phyloP scores from a whole-genome alignment of 305 asterid genomes.

The Fraxinus floribunda region DNA sequence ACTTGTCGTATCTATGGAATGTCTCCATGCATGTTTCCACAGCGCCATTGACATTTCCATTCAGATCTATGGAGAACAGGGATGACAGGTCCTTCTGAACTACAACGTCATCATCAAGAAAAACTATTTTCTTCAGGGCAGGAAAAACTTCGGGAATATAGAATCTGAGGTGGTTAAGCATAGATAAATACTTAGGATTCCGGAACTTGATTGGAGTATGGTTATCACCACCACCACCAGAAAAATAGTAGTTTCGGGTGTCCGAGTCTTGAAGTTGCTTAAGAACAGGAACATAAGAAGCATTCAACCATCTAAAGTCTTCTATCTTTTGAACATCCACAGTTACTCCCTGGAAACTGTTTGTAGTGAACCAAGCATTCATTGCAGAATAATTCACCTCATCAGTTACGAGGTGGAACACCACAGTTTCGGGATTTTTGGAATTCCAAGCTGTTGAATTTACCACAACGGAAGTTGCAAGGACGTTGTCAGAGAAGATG shows the following conservation, averaged over 20 bases:
- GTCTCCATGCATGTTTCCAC: background rate
- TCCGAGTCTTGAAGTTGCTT: background rate
- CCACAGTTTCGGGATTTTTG: background rate
- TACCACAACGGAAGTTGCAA: background rate
- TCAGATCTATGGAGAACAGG: background rate
- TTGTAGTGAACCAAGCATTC: constrained; percentile 1
- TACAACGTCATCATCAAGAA: background rate
- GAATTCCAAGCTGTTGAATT: constrained; percentile 1
- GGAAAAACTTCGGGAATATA: background rate
- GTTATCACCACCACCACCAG: background rate
- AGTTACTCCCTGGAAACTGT: background rate
- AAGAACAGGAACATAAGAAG: background rate
- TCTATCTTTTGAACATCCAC: background rate
- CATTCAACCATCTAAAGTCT: background rate
- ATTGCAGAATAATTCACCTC: background rate
- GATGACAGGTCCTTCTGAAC: background rate
- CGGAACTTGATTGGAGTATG: background rate
- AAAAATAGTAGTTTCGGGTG: background rate
- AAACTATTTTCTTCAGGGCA: background rate
- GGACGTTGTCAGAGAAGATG: background rate
- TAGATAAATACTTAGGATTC: background rate
- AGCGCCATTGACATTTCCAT: background rate
- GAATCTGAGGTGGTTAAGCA: background rate
- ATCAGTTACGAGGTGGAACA: background rate
- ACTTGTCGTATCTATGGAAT: background rate